Percentiles rank a stretch among this genome's conserved stretches.
These are phyloP conservation scores for Tylopilus microsporus DNA, from an alignment of 1,284 basidiomycete genomes.

Conservation along the genomic window DNA sequence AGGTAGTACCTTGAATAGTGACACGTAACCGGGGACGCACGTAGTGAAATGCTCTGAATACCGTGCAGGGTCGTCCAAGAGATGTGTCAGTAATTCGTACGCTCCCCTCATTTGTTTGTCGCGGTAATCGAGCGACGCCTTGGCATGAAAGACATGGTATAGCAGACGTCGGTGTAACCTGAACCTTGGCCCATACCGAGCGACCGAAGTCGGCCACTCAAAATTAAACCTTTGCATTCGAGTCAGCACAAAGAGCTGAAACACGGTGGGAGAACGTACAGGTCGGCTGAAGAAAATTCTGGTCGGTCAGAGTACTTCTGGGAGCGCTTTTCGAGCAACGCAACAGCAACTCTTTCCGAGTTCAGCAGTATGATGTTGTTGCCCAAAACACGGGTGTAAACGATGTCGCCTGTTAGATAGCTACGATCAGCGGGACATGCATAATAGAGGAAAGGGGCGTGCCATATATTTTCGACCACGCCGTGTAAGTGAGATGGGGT, in stretches of 20 bases:
- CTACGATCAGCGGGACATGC: not conserved
- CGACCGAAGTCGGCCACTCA: conserved; percentile 6
- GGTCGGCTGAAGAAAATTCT: not conserved
- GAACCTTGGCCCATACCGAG: conserved; percentile 15
- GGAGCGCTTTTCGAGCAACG: conserved; percentile 22
- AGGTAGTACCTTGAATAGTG: not conserved
- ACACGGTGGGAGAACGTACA: conserved; percentile 3
- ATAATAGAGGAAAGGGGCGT: not conserved
- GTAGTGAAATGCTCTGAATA: conserved; percentile 14
- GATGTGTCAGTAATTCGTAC: conserved; percentile 8
- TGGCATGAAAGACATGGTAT: conserved; percentile 15
- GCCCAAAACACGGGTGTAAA: conserved; percentile 10
- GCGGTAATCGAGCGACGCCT: conserved; percentile 13
- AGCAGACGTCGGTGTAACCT: conserved; percentile 15
- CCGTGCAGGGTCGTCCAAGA: conserved; percentile 6
- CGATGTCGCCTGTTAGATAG: conserved; percentile 6
- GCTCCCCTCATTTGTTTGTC: conserved; percentile 15
- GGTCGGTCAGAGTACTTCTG: conserved; percentile 23
- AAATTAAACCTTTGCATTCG: conserved; percentile 11
- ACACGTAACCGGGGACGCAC: not conserved
- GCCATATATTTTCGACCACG: conserved; percentile 1
- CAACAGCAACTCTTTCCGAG: conserved; percentile 15
- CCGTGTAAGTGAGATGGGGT: not conserved
- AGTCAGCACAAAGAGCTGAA: not conserved
- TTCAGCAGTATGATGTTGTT: conserved; percentile 18